phyloP scores from a whole-genome alignment of 2,329 filamentous ascomycete species.

The Neofusicoccum sp. region DNA sequence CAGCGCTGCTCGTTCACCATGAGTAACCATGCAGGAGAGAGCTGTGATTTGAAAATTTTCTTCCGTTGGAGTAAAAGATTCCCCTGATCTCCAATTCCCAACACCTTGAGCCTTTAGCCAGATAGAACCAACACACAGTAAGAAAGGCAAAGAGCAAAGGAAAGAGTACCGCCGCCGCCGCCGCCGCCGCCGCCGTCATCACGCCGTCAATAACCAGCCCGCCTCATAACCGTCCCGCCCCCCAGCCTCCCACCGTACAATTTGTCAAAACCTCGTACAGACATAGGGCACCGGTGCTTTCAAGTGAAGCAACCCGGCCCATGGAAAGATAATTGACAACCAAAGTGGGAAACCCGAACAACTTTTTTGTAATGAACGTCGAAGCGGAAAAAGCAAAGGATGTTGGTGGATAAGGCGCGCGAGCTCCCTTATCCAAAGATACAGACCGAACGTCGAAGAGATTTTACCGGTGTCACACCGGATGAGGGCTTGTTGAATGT shows the following conservation, averaged over 20 bases:
- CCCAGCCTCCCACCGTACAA: neutral
- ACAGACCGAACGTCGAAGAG: too few relatives aligned
- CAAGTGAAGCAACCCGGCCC: constrained; percentile 1
- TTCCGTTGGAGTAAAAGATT: neutral
- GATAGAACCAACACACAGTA: constrained; percentile 14
- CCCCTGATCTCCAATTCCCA: constrained; percentile 17
- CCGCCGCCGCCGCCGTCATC: constrained; percentile 1
- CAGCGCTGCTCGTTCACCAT: neutral
- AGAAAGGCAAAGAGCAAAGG: constrained; percentile 10
- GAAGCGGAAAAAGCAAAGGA: constrained; percentile 2
- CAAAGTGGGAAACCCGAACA: constrained; percentile 7
- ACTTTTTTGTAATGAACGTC: constrained; percentile 8
- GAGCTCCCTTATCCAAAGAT: too few relatives aligned
- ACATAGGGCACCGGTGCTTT: neutral
- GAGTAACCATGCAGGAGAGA: neutral
- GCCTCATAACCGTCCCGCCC: neutral
- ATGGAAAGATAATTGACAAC: too few relatives aligned
- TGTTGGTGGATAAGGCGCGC: too few relatives aligned
- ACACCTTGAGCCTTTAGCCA: constrained; percentile 15
- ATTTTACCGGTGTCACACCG: too few relatives aligned
- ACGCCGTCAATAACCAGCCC: constrained; percentile 1
- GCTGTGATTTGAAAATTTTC: constrained; percentile 3
- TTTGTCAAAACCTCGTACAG: constrained; percentile 13
- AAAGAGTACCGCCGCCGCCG: neutral
- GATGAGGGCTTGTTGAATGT: too few relatives aligned